These are phyloP conservation scores for Cercospora zeae-maydis DNA, from an alignment of 2,329 filamentous ascomycete genomes.

Conservation along the genomic window DNA sequence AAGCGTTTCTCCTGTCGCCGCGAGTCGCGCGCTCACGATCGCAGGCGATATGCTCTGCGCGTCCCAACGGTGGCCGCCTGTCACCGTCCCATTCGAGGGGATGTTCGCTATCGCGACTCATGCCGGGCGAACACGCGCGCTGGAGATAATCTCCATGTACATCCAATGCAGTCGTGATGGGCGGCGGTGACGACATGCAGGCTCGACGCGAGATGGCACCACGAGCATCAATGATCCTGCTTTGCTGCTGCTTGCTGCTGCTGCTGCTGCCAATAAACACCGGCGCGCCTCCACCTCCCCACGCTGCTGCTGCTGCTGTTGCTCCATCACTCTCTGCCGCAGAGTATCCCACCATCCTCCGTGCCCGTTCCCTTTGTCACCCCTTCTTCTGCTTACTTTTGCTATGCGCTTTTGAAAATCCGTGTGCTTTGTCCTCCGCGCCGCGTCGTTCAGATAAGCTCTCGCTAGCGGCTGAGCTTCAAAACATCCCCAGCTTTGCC, in stretches of 20 bases:
- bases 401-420: background rate
- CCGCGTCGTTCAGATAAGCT: constrained; percentile 1
- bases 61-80: background rate
- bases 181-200: background rate
- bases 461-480: background rate
- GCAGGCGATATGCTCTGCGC: background rate
- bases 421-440: background rate
- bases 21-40: background rate
- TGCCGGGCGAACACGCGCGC: background rate
- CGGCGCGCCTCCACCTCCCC: background rate
- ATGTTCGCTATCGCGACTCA: background rate
- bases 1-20: no score
- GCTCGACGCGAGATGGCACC: background rate
- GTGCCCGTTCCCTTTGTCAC: background rate
- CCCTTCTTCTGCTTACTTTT: background rate
- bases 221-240: constrained; percentile 1
- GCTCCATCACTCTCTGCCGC: background rate
- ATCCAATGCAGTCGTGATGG: no score
- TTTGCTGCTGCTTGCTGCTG: no score
- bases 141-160: no score
- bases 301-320: background rate
- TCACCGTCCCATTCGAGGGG: background rate
- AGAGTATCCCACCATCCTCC: background rate
- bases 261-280: background rate
- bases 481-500: background rate